Evolutionary conservation across 192 early-diverging fungal species (phyloP).

Genomic region (Pilaira anomala): DNA sequence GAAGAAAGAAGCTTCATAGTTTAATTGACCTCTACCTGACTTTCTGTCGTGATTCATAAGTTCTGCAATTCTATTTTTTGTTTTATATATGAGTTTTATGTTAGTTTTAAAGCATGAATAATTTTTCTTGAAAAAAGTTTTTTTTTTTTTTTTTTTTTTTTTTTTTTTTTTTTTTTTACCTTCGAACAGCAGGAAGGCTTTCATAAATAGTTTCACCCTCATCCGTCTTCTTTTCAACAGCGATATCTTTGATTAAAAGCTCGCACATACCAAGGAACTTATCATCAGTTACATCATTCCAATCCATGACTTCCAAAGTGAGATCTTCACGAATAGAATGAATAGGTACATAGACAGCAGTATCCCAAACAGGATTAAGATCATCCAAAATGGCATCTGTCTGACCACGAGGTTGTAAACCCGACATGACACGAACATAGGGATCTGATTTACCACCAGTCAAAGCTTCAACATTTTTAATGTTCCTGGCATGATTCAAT

Average conservation of each 20-base stretch:
- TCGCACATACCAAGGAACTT: constrained; percentile 71
- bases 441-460: constrained; percentile 86
- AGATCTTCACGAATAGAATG: constrained; percentile 74
- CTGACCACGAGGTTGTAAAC: constrained; percentile 58
- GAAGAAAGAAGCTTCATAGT: constrained; percentile 1
- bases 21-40: constrained; percentile 1
- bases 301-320: constrained; percentile 81
- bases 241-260: constrained; percentile 59
- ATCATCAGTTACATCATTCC: constrained; percentile 80
- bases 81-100: not conserved
- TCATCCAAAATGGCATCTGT: constrained; percentile 80
- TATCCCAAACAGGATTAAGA: constrained; percentile 89
- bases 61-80: not conserved
- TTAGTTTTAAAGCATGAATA: too few relatives aligned
- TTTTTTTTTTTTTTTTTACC: too few relatives aligned
- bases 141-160: too few relatives aligned
- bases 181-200: not conserved
- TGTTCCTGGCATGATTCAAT: constrained; percentile 63
- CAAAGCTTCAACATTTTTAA: constrained; percentile 83
- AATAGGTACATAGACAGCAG: constrained; percentile 77
- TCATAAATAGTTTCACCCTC: constrained; percentile 31
- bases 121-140: too few relatives aligned
- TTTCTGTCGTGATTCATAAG: constrained; percentile 6
- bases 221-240: constrained; percentile 40
- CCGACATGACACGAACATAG: constrained; percentile 72